Conservation (phyloP, 306 rosid species). For the Acacia acuminata region DNA sequence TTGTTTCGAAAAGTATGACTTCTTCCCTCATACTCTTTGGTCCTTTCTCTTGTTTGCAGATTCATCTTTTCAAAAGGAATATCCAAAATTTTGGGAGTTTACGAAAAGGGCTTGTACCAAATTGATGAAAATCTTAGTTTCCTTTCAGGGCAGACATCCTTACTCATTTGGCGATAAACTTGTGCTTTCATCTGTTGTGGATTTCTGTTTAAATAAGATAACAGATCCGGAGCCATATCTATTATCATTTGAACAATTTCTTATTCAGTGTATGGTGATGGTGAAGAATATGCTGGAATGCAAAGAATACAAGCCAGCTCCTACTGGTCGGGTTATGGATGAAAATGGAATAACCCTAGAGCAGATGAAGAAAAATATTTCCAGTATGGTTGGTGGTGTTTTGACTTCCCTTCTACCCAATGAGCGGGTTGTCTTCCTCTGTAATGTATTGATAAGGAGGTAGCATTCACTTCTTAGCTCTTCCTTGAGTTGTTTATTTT, state of each 20-base stretch:
- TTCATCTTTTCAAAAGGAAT: conserved; percentile 72
- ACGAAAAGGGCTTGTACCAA: conserved; percentile 79
- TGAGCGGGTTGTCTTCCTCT: conserved; percentile 71
- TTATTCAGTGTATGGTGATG: conserved; percentile 96
- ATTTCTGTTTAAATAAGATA: conserved; percentile 86
- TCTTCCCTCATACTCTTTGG: conserved; percentile 32
- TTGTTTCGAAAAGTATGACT: conserved; percentile 17
- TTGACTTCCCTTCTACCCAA: conserved; percentile 79
- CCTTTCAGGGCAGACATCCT: conserved; percentile 90
- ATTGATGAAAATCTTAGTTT: conserved; percentile 87
- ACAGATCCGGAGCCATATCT: conserved; percentile 79
- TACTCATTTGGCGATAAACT: conserved; percentile 83
- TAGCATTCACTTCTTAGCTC: conserved; percentile 36
- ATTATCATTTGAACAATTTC: conserved; percentile 79
- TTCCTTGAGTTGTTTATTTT: conserved; percentile 22
- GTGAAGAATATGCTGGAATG: conserved; percentile 89
- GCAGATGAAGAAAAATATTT: conserved; percentile 82
- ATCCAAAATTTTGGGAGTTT: conserved; percentile 82
- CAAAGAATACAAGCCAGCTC: conserved; percentile 88
- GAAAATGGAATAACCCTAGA: conserved; percentile 77
- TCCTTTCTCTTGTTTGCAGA: conserved; percentile 52
- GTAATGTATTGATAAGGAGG: conserved; percentile 85
- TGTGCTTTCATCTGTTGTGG: conserved; percentile 78
- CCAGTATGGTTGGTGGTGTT: conserved; percentile 76
- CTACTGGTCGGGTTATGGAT: conserved; percentile 87